Base-by-base conservation (phyloP, 192 early-diverging fungal genomes). In the Thamnidium elegans region DNA sequence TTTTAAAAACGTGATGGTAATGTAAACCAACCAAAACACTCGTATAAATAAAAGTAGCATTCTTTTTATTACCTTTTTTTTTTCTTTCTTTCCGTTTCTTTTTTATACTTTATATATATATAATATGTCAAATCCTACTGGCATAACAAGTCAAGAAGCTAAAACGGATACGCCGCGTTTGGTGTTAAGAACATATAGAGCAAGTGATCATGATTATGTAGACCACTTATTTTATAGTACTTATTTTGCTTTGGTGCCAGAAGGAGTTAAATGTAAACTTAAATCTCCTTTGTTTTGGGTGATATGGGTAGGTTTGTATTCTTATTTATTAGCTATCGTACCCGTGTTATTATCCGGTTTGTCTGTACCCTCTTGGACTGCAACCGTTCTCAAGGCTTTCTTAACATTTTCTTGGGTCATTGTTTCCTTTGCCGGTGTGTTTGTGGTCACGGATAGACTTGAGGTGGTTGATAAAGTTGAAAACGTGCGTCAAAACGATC, bases 221-320 rank as follows among this genome's bases (percentile, higher is more conserved):
- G 50, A 72, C 5, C 53, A 68, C 44, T 32, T 76, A 8, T 76
- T 59, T 39, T 53, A 58, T 34, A 65, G 55, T 20, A 65, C 66
- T 8, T 71, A 69, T 10, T 71, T 76, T 52, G 32, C 58, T 3
- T 63, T 71, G 17, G 69, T 76, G 0, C 74, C 74, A 0, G 58
- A 71, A 23, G 74, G 69, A 21, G 74, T 76, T 1, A 62, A 50
- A 9, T 45, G 43, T 3, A 70, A 71, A 21, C 31, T 71, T 15
- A 48, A 60, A 55, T 54, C 50, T 14, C 69, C 74, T 10, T 30
- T 65, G 3, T 65, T 63, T 5, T 76, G 69, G 74, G 36, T 67
- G 11, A 9, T 67, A 3, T 71, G 62, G 61, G 50, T 76, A 30
- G 65, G 13, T 42, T 48, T 43, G 8, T 71, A 70, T 42, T 54